Base-by-base conservation (phyloP, 108 stramenopile genomes). In the Cylindrotheca closterium region DNA sequence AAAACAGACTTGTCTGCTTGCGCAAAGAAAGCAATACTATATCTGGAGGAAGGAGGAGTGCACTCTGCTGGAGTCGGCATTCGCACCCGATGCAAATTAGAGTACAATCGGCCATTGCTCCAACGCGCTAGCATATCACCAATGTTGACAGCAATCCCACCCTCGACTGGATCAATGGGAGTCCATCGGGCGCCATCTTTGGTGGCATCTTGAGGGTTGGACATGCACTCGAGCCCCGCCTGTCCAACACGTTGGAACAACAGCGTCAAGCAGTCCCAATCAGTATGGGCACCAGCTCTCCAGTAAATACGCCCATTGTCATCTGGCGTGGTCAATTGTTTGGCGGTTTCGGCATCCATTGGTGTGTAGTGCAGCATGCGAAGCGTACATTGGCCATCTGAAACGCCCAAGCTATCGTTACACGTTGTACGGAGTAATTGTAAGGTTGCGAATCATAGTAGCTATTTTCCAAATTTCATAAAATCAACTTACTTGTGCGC, bases 341-440 rank as follows among this genome's bases (percentile, higher is more conserved):
- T 58, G n/a, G 32, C 10, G 17, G 50, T 31, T n/a, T n/a, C n/a
- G 15, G 7, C 10, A 30, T 33, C 25, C 31, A 59, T 49, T 4
- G 82, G 82, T n/a, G 82, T 75, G 51, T 83, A 83, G 57, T 83
- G 82, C 28, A 83, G 23, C 17, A 83, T 33, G 0, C 82, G 78
- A 8, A 83, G 51, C 15, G 78, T 79, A 37, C 82, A 83, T 51
- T 83, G 82, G 7, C 82, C 82, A 54, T 79, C 82, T 18, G 32
- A 23, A 10, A 23, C 54, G 78, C 82, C 79, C 10, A 83, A 55
- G 19, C 45, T 62, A 46, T 79, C n/a, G n/a, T n/a, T n/a, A n/a
- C n/a, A n/a, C n/a, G n/a, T n/a, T n/a, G n/a, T n/a, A n/a, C n/a
- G n/a, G n/a, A n/a, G n/a, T n/a, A n/a, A n/a, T n/a, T n/a, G n/a